Evolutionary conservation across 2,329 filamentous ascomycete species (phyloP), one percentile per base, ranked within the genome.

Genomic region (Zelopaecilomyces penicillatus): DNA sequence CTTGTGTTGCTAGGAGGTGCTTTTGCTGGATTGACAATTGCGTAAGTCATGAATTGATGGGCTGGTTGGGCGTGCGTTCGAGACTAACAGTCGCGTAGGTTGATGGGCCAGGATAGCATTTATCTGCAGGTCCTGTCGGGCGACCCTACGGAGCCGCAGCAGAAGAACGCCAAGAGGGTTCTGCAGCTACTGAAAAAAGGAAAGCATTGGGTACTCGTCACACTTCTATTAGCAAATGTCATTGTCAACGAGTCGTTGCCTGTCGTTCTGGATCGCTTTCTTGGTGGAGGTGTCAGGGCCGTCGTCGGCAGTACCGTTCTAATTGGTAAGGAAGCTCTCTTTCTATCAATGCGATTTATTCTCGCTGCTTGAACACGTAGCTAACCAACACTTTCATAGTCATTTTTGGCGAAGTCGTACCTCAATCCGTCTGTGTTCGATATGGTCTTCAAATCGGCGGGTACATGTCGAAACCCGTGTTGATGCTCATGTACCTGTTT

Each of bases 121-220:
- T 96, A 98, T 65, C 78, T 98, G 11, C 93, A 96, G 67, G 93
- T 98, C 52, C 85, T 98, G 52, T 82, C 89, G 42, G 83, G 84
- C 35, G 94, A 93, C 43, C 82, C 85, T 38, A 83, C 87, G 64
- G 88, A 85, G 44, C 74, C 82, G n/a, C 91, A 97, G 67, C 83
- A 83, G 58, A 87, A 82, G 60, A 88, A 96, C 60, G 93, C 93
- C 1, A 78, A 77, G 45, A 83, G 80, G 52, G 93, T 98, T 8
- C 75, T 93, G 54, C 75, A 80, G 37, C 71, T 98, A 29, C 69
- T 98, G 45, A 81, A 87, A 52, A 85, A 79, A 56, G 93, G 93
- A 57, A 98, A 98, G 65, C 93, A 98, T 66, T 98, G 93, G 93
- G 91, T 98, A 19, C 73, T 98, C 46, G 93, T 98, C 43, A 97